Evolutionary conservation across 257 asterid species (phyloP).

Genomic region (Mentha longifolia): DNA sequence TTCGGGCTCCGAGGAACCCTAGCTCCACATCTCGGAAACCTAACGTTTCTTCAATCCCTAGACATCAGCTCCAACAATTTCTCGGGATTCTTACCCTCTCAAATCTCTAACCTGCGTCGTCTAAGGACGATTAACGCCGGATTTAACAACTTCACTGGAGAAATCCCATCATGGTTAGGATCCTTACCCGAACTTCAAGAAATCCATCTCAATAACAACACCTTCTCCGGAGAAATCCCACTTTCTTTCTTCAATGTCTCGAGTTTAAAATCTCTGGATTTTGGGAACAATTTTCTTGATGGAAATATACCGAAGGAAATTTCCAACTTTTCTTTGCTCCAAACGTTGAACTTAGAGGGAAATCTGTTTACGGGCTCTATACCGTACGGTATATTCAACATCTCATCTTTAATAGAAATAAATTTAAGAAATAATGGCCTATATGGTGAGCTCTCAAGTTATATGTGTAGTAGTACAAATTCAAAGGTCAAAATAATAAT

Average conservation of each 20-base stretch:
- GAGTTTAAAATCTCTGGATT: neutral
- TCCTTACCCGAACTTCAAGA: neutral
- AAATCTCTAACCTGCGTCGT: conserved; percentile 22
- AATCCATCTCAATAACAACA: conserved; percentile 1
- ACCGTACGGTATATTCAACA: conserved; percentile 15
- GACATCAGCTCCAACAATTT: conserved; percentile 33
- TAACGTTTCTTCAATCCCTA: conserved; percentile 23
- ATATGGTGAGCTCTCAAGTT: conserved; percentile 4
- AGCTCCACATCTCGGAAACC: conserved; percentile 34
- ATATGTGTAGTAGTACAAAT: neutral
- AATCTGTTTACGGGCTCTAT: neutral
- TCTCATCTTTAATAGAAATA: neutral
- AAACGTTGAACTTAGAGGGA: neutral
- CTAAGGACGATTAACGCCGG: neutral
- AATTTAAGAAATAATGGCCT: neutral
- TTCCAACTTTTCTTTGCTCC: neutral
- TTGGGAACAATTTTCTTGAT: conserved; percentile 3
- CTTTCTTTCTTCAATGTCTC: neutral
- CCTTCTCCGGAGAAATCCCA: conserved; percentile 6
- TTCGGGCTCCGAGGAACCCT: conserved; percentile 26
- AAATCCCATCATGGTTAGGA: conserved; percentile 23
- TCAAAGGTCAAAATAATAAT: neutral
- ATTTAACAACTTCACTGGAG: conserved; percentile 25
- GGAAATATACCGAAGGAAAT: neutral
- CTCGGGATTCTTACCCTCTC: conserved; percentile 7